Percentiles rank a stretch among this genome's conserved stretches.
Evolutionary conservation across 768 basidiomycete genomes (phyloP).

Genomic region (Fomitopsis serialis): DNA sequence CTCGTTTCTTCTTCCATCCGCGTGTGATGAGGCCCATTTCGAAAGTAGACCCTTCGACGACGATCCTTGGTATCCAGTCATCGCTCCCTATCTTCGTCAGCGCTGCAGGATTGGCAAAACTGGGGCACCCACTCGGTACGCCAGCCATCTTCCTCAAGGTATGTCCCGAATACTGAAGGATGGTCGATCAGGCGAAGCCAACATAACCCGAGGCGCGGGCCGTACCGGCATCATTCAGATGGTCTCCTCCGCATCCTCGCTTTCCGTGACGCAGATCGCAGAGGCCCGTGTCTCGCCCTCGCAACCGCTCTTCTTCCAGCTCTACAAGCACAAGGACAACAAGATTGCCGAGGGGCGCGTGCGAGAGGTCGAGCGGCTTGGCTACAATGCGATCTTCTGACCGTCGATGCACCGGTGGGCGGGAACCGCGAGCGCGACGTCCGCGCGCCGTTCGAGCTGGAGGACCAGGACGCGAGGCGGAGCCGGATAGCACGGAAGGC

Average conservation of each 20-base stretch:
- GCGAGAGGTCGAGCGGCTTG: slow-evolving; percentile 60
- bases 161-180: not conserved
- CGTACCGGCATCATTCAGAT: slow-evolving; percentile 73
- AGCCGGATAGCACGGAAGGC: slow-evolving; percentile 15
- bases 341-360: slow-evolving; percentile 63
- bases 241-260: slow-evolving; percentile 74
- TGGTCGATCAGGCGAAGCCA: slow-evolving; percentile 61
- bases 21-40: slow-evolving; percentile 70
- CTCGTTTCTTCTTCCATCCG: slow-evolving; percentile 81
- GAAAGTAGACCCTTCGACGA: slow-evolving; percentile 62
- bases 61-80: slow-evolving; percentile 63
- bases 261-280: slow-evolving; percentile 60
- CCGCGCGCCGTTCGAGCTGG: slow-evolving; percentile 49
- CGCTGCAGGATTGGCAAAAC: slow-evolving; percentile 73
- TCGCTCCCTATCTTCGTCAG: slow-evolving; percentile 79
- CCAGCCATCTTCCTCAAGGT: not conserved
- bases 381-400: slow-evolving; percentile 89
- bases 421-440: slow-evolving; percentile 78
- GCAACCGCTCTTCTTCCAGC: slow-evolving; percentile 73
- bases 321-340: slow-evolving; percentile 79
- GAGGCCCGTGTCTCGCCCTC: slow-evolving; percentile 43
- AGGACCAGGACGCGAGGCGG: slow-evolving; percentile 32
- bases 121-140: slow-evolving; percentile 77
- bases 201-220: slow-evolving; percentile 68
- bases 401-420: slow-evolving; percentile 79